Evolutionary conservation across 2,329 filamentous ascomycete species (phyloP), one percentile per base, ranked within the genome.

Genomic region (Xylaria sp.): DNA sequence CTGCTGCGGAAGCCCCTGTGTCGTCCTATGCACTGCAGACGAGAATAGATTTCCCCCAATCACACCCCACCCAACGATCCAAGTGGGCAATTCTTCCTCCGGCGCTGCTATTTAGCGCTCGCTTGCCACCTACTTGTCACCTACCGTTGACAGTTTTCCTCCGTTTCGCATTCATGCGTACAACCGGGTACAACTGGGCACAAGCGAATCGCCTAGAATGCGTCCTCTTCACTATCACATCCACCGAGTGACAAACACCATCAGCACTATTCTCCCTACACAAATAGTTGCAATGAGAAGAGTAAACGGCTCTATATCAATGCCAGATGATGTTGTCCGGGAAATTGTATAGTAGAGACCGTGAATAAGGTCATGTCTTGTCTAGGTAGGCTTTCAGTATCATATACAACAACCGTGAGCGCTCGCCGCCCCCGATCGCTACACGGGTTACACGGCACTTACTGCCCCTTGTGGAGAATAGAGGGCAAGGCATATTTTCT

Each of bases 401-500:
- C n/a, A n/a, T 30, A 51, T 17, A 30, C 48, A 51, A 30, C 48
- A 17, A 51, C 21, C 24, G 30, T 4, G 48, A 27, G 48, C 12
- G 5, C 12, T 51, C 9, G 39, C n/a, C 19, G 8, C 24, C 50
- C 61, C n/a, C 42, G 34, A 63, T 27, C 12, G 24, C 24, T 27
- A 27, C 9, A 24, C 34, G 47, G 5, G 55, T 67, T 42, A 48
- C 51, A 61, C 61, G 9, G 42, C 61, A 48, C 27, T 11, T n/a
- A 24, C 47, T 24, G n/a, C 51, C 24, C 39, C 42, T 45, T 57
- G 56, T n/a, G 21, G 34, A 57, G 56, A 56, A 36, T 7, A 19
- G 27, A 53, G 53, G 51, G 65, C 45, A 48, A 61, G 61, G 61
- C 57, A 65, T 55, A 61, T 51, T 51, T 61, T n/a, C n/a, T n/a